Evolutionary conservation across 441 rosid species (phyloP), one percentile per base, ranked within the genome.

Genomic region (Syzygium syzygioides): DNA sequence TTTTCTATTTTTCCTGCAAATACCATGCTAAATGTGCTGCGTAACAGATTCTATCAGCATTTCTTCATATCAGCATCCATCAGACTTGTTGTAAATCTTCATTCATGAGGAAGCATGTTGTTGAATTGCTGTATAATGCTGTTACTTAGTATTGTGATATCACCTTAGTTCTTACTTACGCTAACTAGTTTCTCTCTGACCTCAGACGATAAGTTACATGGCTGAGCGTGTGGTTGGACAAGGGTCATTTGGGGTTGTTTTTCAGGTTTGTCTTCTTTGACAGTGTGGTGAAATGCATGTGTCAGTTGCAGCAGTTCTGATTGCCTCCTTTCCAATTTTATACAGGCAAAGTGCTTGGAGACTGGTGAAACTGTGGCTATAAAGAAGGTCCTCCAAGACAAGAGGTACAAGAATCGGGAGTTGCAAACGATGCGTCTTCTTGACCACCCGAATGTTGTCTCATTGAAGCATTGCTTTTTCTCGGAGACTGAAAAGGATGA

Each of bases 331-430:
- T 50, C 57, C 54, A 25, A 71, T 52, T 62, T 53, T 41, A 34
- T 52, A 41, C 88, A 89, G 90, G 90, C 88, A 19, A 89, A 89
- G 86, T 89, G 90, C 53, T 89, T 89, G 71, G 90, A 89, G 34
- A 89, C 90, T 59, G 90, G 90, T 62, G 90, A 89, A 54, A 86
- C 90, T 18, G 86, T 89, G 19, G 90, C 90, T 26, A 89, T 89
- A 57, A 89, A 89, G 80, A 89, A 89, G 86, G 90, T 89, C 45
- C 85, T 89, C 18, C 90, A 89, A 11, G 90, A 89, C 68, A 79
- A 79, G 62, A 87, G 90, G 45, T 89, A 89, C 80, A 89, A 89
- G 87, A 89, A 89, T 79, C 80, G 90, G 55, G 90, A 89, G 86
- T 86, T 89, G 60, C 90, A 86, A 88, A 45, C 86, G 30, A 86